Percentiles rank a stretch among this genome's conserved stretches.
Evolutionary conservation across 148 eudicot genomes (phyloP).

Genomic region (Limonium bicolor): DNA sequence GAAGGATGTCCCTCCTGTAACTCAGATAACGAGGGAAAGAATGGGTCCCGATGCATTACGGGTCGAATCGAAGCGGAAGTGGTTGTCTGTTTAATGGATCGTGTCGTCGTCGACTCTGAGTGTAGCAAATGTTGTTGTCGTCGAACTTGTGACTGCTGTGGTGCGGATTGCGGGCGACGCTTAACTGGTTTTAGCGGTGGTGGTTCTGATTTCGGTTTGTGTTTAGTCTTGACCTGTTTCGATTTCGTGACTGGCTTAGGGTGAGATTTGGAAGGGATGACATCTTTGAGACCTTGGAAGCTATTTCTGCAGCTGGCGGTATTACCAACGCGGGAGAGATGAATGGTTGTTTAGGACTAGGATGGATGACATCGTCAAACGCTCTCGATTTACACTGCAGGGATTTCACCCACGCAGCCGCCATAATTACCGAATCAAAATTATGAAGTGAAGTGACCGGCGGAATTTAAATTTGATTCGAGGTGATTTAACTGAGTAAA

Average conservation of each 20-base stretch:
- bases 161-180: conserved; percentile 4
- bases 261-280: conserved; percentile 21
- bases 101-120: too few relatives aligned
- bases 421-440: too few relatives aligned
- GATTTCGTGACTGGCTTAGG: too few relatives aligned
- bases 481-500: too few relatives aligned
- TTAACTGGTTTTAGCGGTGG: neutral
- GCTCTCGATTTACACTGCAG: conserved; percentile 81
- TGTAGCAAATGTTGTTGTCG: neutral
- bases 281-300: conserved; percentile 44
- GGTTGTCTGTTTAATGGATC: neutral
- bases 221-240: conserved; percentile 9
- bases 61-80: neutral
- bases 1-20: conserved; percentile 77
- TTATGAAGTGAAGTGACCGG: too few relatives aligned
- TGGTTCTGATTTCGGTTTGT: conserved; percentile 2
- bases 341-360: conserved; percentile 9
- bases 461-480: too few relatives aligned
- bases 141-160: conserved; percentile 10
- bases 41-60: conserved; percentile 7
- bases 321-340: conserved; percentile 5
- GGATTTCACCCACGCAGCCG: conserved; percentile 75
- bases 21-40: conserved; percentile 57
- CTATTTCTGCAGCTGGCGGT: conserved; percentile 45
- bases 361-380: conserved; percentile 43